Evolutionary conservation across 208 protist genomes (phyloP), one percentile per base, ranked within the genome.

Genomic region (Leptomonas pyrrhocoris): DNA sequence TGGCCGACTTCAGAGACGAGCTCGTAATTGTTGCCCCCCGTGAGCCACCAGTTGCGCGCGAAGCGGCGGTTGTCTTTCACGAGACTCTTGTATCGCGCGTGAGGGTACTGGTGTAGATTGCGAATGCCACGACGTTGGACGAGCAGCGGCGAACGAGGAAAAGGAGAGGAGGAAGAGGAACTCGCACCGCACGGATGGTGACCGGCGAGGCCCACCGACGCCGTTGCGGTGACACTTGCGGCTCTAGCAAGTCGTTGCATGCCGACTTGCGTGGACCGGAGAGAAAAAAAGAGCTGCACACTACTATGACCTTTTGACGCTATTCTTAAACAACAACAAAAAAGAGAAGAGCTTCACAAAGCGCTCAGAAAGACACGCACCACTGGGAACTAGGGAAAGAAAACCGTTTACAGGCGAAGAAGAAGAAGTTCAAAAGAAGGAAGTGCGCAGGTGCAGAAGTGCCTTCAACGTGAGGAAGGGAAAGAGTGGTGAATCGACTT

Each of bases 41-140:
- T 84, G 43, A 96, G 73, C 69, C 77, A 94, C 92, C 92, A 96
- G 59, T 89, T 90, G 18, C 92, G 79, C 11, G 92, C 69, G 57
- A 93, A 96, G 38, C 89, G 89, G 0, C 66, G 73, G 7, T 66
- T 78, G 62, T 94, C 89, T 78, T 92, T 93, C 6, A 94, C 89
- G 19, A 96, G 80, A 50, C 88, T 94, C 74, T 96, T 96, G 71
- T 96, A 80, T 9, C 92, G 87, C 2, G 92, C 92, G 51, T 92
- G 84, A 2, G 86, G 82, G 68, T 94, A 95, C 69, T 94, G 89
- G 51, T 96, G 92, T 12, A 96, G 74, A 76, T 96, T 96, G n/a
- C 84, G 80, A 30, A 96, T 48, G 16, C 81, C 81, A 12, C 87
- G 74, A 2, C 77, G 72, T 63, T 92, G 88, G 49, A 83, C 68